Conservation (phyloP, 768 basidiomycete genomes). For the Lactarius vividus region DNA sequence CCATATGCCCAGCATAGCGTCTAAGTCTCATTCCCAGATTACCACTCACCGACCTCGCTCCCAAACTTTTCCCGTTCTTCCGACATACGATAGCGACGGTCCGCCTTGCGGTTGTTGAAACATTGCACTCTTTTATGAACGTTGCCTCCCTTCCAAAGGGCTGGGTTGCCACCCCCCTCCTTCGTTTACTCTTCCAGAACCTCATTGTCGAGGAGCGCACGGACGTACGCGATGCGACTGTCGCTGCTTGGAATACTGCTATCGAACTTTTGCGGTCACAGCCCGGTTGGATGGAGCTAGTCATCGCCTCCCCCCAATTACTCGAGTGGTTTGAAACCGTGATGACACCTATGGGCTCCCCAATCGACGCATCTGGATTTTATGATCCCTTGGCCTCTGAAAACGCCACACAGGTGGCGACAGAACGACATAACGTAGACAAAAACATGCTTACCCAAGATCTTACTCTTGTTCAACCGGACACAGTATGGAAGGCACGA, state of each 20-base stretch:
- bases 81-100: constrained; percentile 95
- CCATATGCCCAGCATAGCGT: not conserved
- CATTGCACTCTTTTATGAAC: constrained; percentile 81
- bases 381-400: constrained; percentile 55
- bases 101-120: constrained; percentile 88
- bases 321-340: constrained; percentile 84
- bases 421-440: constrained; percentile 89
- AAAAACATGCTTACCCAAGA: constrained; percentile 94
- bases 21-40: constrained; percentile 45
- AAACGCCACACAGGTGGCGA: constrained; percentile 44
- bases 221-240: constrained; percentile 76
- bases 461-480: constrained; percentile 71
- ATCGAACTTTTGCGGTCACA: constrained; percentile 51
- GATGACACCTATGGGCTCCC: constrained; percentile 86
- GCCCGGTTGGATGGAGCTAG: constrained; percentile 48
- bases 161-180: constrained; percentile 77
- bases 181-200: constrained; percentile 90
- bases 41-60: constrained; percentile 78
- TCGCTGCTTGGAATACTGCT: constrained; percentile 71
- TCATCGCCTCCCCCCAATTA: constrained; percentile 57
- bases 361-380: constrained; percentile 69
- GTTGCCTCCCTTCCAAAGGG: constrained; percentile 69
- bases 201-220: constrained; percentile 85
- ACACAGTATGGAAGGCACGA: constrained; percentile 75
- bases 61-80: constrained; percentile 92